Base-by-base conservation (phyloP, 192 early-diverging fungal genomes). In the Coemansia sp. region DNA sequence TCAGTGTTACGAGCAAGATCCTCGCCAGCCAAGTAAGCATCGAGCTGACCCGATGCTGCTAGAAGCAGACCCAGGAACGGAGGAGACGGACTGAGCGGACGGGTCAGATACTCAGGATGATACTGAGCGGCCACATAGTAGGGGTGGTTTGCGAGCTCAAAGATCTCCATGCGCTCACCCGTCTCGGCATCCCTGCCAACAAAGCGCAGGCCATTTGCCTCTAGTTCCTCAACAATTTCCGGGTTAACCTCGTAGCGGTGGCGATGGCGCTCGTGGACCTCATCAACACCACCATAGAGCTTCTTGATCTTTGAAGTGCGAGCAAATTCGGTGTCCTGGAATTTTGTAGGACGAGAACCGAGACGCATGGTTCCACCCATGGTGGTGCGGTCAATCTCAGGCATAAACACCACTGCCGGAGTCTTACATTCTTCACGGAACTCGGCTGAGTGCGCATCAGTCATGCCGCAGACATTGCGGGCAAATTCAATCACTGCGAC, bases 241-340 rank as follows among this genome's bases (percentile, higher is more conserved):
- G 96, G 96, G 83, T 98, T 99, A 58, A 99, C 92, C 85, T 99
- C 97, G 80, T 98, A 99, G 25, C 97, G 89, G 70, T 98, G 97
- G 70, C 97, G 91, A 67, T 98, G 95, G 68, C 97, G 90, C 85
- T 98, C 96, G 68, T 90, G 84, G 46, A 95, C 84, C 36, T 74
- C 64, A 25, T 76, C 46, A n/a, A 63, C 82, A 61, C 63, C 61
- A 54, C 85, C 81, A 67, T 93, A 89, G 17, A 92, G 77, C 71
- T 84, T 84, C 73, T 91, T 86, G 59, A 91, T 86, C 30, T 75
- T 86, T 14, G 90, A 92, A 51, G 76, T 67, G 22, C 61, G 71
- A 0, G 76, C 66, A 67, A 71, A 71, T 67, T 88, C 86, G 54
- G 84, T 88, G 53, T 82, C 88, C 81, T 88, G 86, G 87, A 93